Conservation (phyloP, 495 filamentous ascomycete genomes). For the Hyphodiscus hymeniophilus region DNA sequence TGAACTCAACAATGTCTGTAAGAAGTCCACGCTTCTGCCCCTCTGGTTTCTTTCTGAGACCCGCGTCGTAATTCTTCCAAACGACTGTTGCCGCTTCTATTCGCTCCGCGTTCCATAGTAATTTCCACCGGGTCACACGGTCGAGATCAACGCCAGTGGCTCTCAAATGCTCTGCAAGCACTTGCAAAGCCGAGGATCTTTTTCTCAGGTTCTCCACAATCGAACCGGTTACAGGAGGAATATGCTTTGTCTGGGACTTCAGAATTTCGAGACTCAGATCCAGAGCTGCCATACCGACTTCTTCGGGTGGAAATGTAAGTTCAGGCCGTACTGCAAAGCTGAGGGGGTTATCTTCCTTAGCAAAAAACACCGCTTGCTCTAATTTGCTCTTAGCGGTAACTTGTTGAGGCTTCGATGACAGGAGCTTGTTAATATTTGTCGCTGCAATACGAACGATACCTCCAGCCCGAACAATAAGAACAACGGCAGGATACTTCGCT, state of each 20-base stretch:
- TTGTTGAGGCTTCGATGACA: slow-evolving; percentile 36
- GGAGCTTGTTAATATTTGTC: slow-evolving; percentile 42
- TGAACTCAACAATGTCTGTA: slow-evolving; percentile 56
- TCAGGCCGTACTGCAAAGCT: slow-evolving; percentile 60
- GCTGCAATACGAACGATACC: slow-evolving; percentile 71
- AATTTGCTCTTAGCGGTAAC: slow-evolving; percentile 80
- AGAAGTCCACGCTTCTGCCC: slow-evolving; percentile 51
- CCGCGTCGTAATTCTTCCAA: slow-evolving; percentile 67
- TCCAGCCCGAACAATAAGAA: slow-evolving; percentile 70
- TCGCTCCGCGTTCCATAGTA: slow-evolving; percentile 88
- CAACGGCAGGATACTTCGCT: slow-evolving; percentile 52
- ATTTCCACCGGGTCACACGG: slow-evolving; percentile 58
- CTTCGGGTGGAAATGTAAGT: slow-evolving; percentile 51
- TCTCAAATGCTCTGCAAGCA: slow-evolving; percentile 62
- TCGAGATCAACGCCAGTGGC: slow-evolving; percentile 45
- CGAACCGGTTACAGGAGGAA: slow-evolving; percentile 61
- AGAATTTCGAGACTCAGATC: slow-evolving; percentile 77
- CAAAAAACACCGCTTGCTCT: slow-evolving; percentile 91
- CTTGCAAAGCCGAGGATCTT: slow-evolving; percentile 58
- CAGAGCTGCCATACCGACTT: slow-evolving; percentile 71
- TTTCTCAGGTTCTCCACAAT: slow-evolving; percentile 72
- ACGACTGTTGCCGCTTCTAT: slow-evolving; percentile 73
- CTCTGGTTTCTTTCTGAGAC: slow-evolving; percentile 33
- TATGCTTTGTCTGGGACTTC: slow-evolving; percentile 60
- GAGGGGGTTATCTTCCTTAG: slow-evolving; percentile 68